Base-by-base conservation (phyloP, 768 basidiomycete species). In the Suillus tomentosus region DNA sequence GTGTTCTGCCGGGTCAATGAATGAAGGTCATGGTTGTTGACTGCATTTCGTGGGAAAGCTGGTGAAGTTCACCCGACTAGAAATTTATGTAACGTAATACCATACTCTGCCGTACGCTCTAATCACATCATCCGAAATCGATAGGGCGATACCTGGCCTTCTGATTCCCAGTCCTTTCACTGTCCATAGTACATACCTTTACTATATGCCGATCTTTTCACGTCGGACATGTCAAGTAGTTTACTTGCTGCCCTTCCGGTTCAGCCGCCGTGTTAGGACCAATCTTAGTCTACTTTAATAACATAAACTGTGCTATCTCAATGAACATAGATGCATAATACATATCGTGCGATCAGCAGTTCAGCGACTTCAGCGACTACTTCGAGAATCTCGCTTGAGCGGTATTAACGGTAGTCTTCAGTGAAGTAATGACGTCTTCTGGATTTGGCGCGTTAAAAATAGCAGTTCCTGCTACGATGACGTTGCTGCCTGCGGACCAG, bases 391-490 rank as follows among this genome's bases (percentile, higher is more conserved):
- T 84, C 22, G 82, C 85, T 72, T 90, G 90, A 17, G 88, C 92
- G 24, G 83, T 76, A 66, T 88, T 82, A 40, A 96, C 88, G 24
- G 84, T 82, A 42, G 83, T 79, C 77, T 92, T 94, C 45, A 98
- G 78, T 9, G 80, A 73, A 50, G 82, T 70, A 60, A 98, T 97
- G 56, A 96, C 93, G 45, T 85, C 78, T 51, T 88, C 88, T 0
- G 97, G 92, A 70, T 88, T 82, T n/a, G 83, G 71, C 2, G 95
- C 89, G 48, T 84, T 86, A 72, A 99, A 99, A 65, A 99, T 91
- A 7, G 96, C 95, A 8, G 96, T 98, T 14, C 97, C 97, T 14
- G 97, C 96, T 36, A 99, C 97, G 61, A 99, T 94, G 68, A 99
- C 95, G 72, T 99, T 99, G 78, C 95, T 95, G 24, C 96, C 96